These are phyloP conservation scores for Desmodesmus armatus DNA, from an alignment of 139 green algal species.

Conservation along the genomic window DNA sequence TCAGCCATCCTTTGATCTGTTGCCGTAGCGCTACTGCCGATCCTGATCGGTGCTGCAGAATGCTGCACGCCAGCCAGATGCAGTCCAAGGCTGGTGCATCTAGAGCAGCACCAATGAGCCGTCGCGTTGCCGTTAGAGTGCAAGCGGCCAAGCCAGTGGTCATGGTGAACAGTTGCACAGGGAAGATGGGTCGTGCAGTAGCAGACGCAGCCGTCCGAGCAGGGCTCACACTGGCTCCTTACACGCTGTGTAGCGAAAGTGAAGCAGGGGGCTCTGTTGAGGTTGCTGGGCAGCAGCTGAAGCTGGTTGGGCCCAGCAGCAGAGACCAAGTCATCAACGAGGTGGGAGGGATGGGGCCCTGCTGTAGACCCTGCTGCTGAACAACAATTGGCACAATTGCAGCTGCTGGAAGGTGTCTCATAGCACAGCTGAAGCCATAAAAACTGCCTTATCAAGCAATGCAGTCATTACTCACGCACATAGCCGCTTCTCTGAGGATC, in stretches of 20 bases:
- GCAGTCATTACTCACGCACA: no score
- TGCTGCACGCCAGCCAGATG: no score
- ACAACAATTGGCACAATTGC: slow-evolving; percentile 11
- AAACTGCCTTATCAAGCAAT: no score
- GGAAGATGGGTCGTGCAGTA: slow-evolving; percentile 94
- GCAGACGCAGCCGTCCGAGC: slow-evolving; percentile 85
- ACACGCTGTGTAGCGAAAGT: slow-evolving; percentile 76
- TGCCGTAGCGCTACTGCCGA: no score
- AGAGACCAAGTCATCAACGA: slow-evolving; percentile 32
- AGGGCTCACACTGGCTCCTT: slow-evolving; percentile 85
- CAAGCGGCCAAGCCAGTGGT: slow-evolving; percentile 50
- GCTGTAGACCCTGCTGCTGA: background rate
- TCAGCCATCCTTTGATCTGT: no score
- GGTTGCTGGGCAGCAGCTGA: slow-evolving; percentile 54
- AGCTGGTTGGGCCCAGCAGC: slow-evolving; percentile 65
- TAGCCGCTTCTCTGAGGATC: no score
- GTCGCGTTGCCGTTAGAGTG: background rate
- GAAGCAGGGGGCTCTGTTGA: slow-evolving; percentile 33
- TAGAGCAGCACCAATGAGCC: background rate
- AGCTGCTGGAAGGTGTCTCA: slow-evolving; percentile 24
- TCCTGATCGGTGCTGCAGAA: no score
- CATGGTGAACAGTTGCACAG: slow-evolving; percentile 89
- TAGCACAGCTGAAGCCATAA: background rate
- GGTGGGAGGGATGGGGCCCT: slow-evolving; percentile 12
- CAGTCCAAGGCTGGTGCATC: no score